Base-by-base conservation (phyloP, 176 grass and related monocot species). In the Triticum turgidum region DNA sequence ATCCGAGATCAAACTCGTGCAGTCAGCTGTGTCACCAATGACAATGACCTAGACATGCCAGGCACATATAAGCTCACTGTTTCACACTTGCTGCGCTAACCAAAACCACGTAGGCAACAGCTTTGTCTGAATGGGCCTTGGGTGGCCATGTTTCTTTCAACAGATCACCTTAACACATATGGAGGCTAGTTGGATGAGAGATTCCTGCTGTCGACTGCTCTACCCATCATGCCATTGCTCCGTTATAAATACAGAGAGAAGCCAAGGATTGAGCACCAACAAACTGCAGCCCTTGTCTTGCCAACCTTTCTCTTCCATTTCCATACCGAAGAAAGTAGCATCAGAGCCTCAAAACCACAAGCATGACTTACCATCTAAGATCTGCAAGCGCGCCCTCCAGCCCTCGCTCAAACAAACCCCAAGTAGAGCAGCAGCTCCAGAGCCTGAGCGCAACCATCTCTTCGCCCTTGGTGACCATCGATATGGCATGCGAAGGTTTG, bases 301-400 rank as follows among this genome's bases (percentile, higher is more conserved):
- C 74, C n/a, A 69, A 51, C 64, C 51, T 71, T 61, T 81, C 37
- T 33, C 77, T 64, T 38, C 51, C 8, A 45, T 83, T 42, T 72
- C 32, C 38, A 81, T 42, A 82, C 17, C 54, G 42, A 74, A 65
- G 61, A 59, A 71, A 65, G 21, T 54, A 83, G 20, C 24, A 76
- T 45, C 25, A 65, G 24, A 88, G 18, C 71, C 82, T 73, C 71
- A 54, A 20, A 59, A 54, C 11, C 37, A 25, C 6, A 37, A 90
- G 70, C 66, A 93, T 90, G 91, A 82, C 74, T 83, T 83, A 51
- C 70, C 89, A 91, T 82, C 33, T 78, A 59, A 90, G 86, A 79
- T 89, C 92, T 33, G 5, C 85, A 73, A 94, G 89, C 33, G 56
- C 72, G 76, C 89, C 92, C 49, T 88, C 89, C 1, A 89, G 80